Evolutionary conservation across 352 stramenopile species (phyloP).

Genomic region (Albugo laibachii): DNA sequence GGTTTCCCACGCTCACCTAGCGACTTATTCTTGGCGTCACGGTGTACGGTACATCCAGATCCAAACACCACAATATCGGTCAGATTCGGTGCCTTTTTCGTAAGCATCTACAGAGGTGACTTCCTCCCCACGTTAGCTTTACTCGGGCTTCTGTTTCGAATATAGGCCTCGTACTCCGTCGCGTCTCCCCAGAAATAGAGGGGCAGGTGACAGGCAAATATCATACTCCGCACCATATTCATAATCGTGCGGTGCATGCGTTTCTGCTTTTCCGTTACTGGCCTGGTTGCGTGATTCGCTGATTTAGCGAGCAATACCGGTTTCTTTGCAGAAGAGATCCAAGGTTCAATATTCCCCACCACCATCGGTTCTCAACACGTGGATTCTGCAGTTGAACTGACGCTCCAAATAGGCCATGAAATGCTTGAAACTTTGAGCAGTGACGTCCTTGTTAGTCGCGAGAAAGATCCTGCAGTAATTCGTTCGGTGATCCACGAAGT

Average conservation of each 20-base stretch:
- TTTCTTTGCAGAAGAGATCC: neutral
- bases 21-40: neutral
- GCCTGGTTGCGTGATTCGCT: neutral
- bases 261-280: neutral
- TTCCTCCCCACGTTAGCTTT: neutral
- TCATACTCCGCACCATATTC: neutral
- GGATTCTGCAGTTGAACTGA: too few species aligned
- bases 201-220: neutral
- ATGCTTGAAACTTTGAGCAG: neutral
- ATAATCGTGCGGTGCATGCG: neutral
- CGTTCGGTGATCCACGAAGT: neutral
- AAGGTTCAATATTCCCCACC: too few species aligned
- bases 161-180: neutral
- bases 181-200: neutral
- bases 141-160: neutral
- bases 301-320: neutral
- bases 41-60: neutral
- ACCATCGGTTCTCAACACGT: too few species aligned
- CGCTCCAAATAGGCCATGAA: neutral
- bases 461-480: neutral
- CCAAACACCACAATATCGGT: neutral
- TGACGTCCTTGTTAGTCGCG: neutral
- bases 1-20: neutral
- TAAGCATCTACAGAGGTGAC: neutral
- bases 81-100: neutral